Evolutionary conservation across 2,329 filamentous ascomycete species (phyloP).

Genomic region (Ophiostoma triangulosporum): DNA sequence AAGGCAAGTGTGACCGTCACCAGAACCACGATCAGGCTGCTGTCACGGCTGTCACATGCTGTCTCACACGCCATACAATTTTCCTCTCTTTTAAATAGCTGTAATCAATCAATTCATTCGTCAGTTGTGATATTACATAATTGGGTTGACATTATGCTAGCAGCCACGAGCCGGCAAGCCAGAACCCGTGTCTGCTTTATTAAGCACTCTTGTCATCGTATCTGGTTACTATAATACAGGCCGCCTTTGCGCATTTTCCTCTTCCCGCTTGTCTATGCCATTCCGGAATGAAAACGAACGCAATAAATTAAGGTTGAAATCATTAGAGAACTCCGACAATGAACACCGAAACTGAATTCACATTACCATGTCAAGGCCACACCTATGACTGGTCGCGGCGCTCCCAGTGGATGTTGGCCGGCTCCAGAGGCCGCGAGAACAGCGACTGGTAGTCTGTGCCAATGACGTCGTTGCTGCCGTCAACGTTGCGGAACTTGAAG

Average conservation of each 20-base stretch:
- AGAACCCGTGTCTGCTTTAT: too few relatives aligned
- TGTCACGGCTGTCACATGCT: too few relatives aligned
- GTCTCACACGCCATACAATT: too few relatives aligned
- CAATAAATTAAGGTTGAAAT: not conserved
- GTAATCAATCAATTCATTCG: too few relatives aligned
- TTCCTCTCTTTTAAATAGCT: too few relatives aligned
- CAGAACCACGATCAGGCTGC: too few relatives aligned
- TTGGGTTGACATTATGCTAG: not conserved
- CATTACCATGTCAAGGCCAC: not conserved
- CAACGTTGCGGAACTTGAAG: slow-evolving; percentile 67
- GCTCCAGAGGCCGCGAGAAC: slow-evolving; percentile 60
- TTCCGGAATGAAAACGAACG: not conserved
- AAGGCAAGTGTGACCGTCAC: too few relatives aligned
- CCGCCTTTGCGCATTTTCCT: not conserved
- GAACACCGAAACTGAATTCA: not conserved
- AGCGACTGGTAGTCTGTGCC: slow-evolving; percentile 56
- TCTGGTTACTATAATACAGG: too few relatives aligned
- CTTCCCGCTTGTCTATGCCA: not conserved
- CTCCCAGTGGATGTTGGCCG: slow-evolving; percentile 65
- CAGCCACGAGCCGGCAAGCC: not conserved
- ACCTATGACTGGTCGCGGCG: slow-evolving; percentile 35
- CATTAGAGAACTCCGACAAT: not conserved
- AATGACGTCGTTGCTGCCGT: slow-evolving; percentile 55
- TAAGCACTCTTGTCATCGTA: too few relatives aligned
- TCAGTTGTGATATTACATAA: too few relatives aligned